These are phyloP conservation scores for Tetrastigma voinierianum DNA, from an alignment of 164 flowering plant genomes.

Conservation along the genomic window DNA sequence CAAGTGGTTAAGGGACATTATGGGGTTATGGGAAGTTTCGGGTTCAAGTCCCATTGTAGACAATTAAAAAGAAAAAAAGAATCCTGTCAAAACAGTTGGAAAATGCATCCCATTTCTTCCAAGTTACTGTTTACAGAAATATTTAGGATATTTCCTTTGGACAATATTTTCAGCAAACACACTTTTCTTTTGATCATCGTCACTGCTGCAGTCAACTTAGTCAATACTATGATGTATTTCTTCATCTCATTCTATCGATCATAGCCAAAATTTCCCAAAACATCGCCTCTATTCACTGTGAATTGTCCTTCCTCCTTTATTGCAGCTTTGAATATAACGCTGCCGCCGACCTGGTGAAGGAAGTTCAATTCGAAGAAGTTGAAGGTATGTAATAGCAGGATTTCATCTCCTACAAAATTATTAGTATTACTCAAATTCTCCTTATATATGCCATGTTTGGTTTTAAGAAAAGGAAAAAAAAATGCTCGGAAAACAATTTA, in stretches of 20 bases:
- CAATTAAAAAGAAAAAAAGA: no score
- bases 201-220: background rate
- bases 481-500: no score
- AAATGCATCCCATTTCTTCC: no score
- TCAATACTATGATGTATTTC: background rate
- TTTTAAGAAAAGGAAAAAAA: no score
- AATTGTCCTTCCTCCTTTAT: background rate
- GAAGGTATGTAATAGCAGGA: slow-evolving; percentile 59
- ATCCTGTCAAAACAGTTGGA: background rate
- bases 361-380: slow-evolving; percentile 84
- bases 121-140: no score
- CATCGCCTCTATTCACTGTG: background rate
- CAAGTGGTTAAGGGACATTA: no score
- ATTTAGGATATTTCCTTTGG: no score
- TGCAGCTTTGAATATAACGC: slow-evolving; percentile 85
- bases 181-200: background rate
- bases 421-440: background rate
- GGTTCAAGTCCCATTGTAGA: no score
- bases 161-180: no score
- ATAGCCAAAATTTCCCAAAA: background rate
- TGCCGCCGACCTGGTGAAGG: slow-evolving; percentile 68
- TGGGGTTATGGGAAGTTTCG: no score
- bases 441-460: background rate
- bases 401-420: background rate
- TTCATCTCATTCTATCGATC: background rate